phyloP scores from a whole-genome alignment of 768 basidiomycete genomes.

The Mycena belliarum region DNA sequence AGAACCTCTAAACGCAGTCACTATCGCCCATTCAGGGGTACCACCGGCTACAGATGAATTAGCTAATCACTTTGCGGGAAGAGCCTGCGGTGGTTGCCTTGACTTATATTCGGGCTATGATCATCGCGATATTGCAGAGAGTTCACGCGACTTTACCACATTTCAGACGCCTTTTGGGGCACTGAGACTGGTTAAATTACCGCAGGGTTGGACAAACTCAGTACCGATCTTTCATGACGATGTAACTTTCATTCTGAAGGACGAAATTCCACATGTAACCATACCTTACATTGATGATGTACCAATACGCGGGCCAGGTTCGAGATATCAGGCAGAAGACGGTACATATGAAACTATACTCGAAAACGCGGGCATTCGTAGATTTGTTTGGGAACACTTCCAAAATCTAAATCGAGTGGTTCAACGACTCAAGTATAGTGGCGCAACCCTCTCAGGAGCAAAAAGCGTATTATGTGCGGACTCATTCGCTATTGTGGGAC shows the following conservation, averaged over 20 bases:
- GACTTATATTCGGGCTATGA: slow-evolving; percentile 29
- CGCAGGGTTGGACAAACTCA: slow-evolving; percentile 30
- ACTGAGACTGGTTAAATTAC: slow-evolving; percentile 22
- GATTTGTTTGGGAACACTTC: neutral
- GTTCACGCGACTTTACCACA: slow-evolving; percentile 29
- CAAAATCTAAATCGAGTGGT: neutral
- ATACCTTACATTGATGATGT: slow-evolving; percentile 33
- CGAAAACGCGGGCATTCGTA: neutral
- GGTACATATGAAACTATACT: neutral
- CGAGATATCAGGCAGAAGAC: neutral
- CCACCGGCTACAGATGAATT: slow-evolving; percentile 22
- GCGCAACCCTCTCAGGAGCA: neutral
- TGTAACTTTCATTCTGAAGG: slow-evolving; percentile 26
- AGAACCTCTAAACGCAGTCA: slow-evolving; percentile 29
- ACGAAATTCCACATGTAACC: slow-evolving; percentile 30
- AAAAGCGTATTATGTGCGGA: neutral
- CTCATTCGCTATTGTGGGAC: neutral
- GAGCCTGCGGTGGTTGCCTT: slow-evolving; percentile 19
- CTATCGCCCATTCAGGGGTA: slow-evolving; percentile 23
- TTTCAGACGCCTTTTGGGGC: slow-evolving; percentile 29
- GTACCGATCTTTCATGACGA: slow-evolving; percentile 33
- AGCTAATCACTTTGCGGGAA: slow-evolving; percentile 16
- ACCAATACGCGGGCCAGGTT: neutral
- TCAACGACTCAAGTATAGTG: neutral
- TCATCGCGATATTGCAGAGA: slow-evolving; percentile 23